Conservation (phyloP, 306 rosid species). For the Myrica gale region DNA sequence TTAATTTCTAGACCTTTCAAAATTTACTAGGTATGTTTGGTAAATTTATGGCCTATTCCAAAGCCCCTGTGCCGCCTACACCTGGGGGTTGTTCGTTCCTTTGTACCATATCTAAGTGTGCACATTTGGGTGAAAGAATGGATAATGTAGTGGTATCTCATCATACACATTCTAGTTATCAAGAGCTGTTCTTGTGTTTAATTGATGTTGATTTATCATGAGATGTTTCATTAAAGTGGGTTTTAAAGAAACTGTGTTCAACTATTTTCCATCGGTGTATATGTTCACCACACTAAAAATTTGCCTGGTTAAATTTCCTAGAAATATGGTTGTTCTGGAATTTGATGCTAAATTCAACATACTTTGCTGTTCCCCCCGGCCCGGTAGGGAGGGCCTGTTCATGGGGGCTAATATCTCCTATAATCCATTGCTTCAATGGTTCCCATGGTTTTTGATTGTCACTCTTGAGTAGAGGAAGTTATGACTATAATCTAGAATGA, state of each 20-base stretch:
- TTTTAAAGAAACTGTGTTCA: not conserved
- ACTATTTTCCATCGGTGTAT: too few species aligned
- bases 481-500: too few species aligned
- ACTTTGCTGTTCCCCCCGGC: not conserved
- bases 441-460: too few species aligned
- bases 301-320: not conserved
- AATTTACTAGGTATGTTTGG: not conserved
- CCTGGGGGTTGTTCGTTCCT: not conserved
- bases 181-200: not conserved
- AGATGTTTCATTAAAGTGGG: too few species aligned
- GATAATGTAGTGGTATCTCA: not conserved
- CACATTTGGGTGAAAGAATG: not conserved
- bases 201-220: not conserved
- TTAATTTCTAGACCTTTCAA: not conserved
- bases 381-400: too few species aligned
- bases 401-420: too few species aligned
- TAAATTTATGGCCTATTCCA: not conserved
- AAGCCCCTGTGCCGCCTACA: too few species aligned
- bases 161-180: not conserved
- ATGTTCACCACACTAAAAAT: not conserved
- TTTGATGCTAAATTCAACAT: not conserved
- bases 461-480: too few species aligned
- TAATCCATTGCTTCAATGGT: too few species aligned
- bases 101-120: not conserved
- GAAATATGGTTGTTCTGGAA: not conserved